These are phyloP conservation scores for Geotrichum bryndzae DNA, from an alignment of 1,139 yeast genomes.

Conservation along the genomic window DNA sequence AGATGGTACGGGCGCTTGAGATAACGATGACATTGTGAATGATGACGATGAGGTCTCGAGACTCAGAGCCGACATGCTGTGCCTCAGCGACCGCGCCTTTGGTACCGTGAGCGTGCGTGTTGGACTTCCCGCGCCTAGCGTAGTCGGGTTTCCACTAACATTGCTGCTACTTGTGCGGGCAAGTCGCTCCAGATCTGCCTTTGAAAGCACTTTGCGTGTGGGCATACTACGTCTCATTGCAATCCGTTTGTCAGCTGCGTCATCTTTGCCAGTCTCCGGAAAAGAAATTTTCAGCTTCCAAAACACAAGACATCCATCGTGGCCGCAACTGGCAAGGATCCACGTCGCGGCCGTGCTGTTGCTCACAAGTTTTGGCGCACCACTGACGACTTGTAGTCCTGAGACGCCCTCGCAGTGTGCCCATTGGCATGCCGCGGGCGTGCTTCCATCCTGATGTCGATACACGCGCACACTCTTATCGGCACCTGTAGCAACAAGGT, in stretches of 20 bases:
- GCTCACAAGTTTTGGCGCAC: not conserved
- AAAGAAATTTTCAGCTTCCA: constrained; percentile 21
- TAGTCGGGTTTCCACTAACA: not conserved
- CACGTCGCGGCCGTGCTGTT: constrained; percentile 23
- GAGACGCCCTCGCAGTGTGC: constrained; percentile 59
- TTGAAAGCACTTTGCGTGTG: constrained; percentile 26
- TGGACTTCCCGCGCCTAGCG: not conserved
- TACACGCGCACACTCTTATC: constrained; percentile 56
- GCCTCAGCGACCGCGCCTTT: constrained; percentile 1
- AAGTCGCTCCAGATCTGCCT: constrained; percentile 15
- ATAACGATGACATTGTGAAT: not conserved
- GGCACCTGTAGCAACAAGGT: constrained; percentile 43
- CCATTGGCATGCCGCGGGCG: constrained; percentile 48
- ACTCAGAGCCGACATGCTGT: constrained; percentile 4
- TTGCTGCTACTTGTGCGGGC: not conserved
- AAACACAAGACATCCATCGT: constrained; percentile 30
- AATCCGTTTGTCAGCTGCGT: not conserved
- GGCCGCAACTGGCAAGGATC: constrained; percentile 28
- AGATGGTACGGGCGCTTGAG: not conserved
- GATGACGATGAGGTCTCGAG: not conserved
- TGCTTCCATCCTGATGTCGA: constrained; percentile 42
- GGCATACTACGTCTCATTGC: constrained; percentile 12
- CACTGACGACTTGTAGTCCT: constrained; percentile 35
- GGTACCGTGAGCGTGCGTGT: not conserved
- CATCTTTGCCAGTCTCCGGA: not conserved